Base-by-base conservation (phyloP, 768 basidiomycete species). In the Hypholoma sublateritium region DNA sequence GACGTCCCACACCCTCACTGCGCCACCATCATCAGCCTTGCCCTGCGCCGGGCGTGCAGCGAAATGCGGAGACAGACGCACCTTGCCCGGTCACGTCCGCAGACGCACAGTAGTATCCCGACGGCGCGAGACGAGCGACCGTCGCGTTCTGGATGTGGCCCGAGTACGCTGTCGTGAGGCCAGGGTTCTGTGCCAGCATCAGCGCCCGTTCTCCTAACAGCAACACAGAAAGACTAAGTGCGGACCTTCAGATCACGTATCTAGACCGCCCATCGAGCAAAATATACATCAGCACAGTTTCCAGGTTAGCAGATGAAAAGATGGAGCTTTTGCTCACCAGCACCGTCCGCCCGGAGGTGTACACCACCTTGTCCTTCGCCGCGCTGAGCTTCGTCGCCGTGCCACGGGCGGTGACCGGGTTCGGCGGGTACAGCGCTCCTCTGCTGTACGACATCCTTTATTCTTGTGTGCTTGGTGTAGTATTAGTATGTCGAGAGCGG, bases 51-150 rank as follows among this genome's bases (percentile, higher is more conserved):
- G 13, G 12, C 21, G 45, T 39, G 24, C 41, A 22, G 34, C 14
- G n/a, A 14, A 14, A 24, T 9, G 11, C 14, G 22, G 19, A 32
- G 16, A n/a, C 24, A 34, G 4, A 49, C 53, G 55, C 60, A 92
- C 93, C 93, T 53, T 84, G 91, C 39, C 95, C 95, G 28, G 78
- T 76, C 4, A 81, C 72, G 69, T 98, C 95, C 21, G 84, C 96
- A 28, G 93, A 96, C 4, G 96, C 95, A 67, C 91, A 94, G 73
- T 98, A 98, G 73, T 87, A 97, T 24, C 96, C 95, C 1, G 93
- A 91, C 0, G 95, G 95, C 2, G 94, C 94, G 64, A 97, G 83
- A 36, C 92, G 85, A 13, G 96, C 95, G 16, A 95, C 91, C 1
- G 92, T 95, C 6, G 93, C 81, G 53, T 87, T 87, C 62, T 93